A percentile compares a stretch with the other conserved stretches of the same genome.
Conservation (phyloP, 805 yeast genomes). For the Dipodascus albidus region DNA sequence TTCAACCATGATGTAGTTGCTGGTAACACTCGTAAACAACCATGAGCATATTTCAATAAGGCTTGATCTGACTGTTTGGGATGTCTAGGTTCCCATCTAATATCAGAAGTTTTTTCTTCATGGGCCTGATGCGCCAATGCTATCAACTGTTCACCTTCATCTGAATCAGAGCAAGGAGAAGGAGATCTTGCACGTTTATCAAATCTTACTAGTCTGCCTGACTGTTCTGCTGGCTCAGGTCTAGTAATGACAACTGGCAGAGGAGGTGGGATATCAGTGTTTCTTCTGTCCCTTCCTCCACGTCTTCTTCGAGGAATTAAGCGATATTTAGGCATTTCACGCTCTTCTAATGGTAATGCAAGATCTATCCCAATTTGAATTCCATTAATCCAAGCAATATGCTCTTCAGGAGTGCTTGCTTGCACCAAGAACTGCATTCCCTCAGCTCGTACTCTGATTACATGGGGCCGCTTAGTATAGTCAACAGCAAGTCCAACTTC, state of each 20-base stretch:
- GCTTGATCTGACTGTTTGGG: constrained; percentile 2
- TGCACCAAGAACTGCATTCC: constrained; percentile 68
- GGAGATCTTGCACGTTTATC: background rate
- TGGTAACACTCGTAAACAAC: constrained; percentile 15
- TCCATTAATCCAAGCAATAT: constrained; percentile 71
- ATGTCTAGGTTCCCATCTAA: constrained; percentile 1
- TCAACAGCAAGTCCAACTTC: constrained; percentile 79
- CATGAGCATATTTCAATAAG: constrained; percentile 14
- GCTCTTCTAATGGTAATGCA: constrained; percentile 58
- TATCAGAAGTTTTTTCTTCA: background rate
- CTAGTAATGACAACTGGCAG: background rate
- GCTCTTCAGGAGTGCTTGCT: constrained; percentile 48
- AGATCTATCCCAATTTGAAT: constrained; percentile 69
- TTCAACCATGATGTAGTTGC: constrained; percentile 17
- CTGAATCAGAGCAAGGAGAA: background rate
- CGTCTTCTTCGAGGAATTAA: constrained; percentile 61
- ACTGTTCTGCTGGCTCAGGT: background rate
- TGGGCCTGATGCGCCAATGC: background rate
- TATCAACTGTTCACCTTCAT: background rate
- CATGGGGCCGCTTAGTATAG: constrained; percentile 58
- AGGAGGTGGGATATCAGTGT: background rate
- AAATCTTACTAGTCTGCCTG: background rate
- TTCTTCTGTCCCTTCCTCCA: background rate
- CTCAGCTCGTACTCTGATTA: constrained; percentile 68
- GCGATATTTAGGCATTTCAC: constrained; percentile 66